Conservation (phyloP, 1,139 yeast species). For the Geotrichum carabidarum region DNA sequence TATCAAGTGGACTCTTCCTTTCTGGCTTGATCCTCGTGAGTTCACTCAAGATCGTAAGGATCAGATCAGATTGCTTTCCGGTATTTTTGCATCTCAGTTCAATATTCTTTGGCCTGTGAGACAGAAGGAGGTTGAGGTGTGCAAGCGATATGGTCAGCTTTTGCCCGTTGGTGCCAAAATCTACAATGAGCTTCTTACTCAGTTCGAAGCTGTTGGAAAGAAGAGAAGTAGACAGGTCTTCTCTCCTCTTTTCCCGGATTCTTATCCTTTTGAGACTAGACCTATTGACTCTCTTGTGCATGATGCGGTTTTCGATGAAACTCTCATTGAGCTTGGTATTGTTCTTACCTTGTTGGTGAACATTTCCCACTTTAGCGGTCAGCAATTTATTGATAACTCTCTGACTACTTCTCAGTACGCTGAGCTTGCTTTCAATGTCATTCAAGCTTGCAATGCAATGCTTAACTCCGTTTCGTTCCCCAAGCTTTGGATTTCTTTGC, state of each 20-base stretch:
- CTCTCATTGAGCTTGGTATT: constrained; percentile 59
- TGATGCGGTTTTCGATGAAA: constrained; percentile 66
- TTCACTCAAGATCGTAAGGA: constrained; percentile 31
- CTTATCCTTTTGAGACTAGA: constrained; percentile 58
- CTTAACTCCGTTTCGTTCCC: constrained; percentile 39
- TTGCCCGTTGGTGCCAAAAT: constrained; percentile 34
- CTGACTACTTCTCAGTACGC: constrained; percentile 44
- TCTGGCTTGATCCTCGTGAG: constrained; percentile 29
- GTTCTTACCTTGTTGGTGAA: constrained; percentile 38
- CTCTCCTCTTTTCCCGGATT: constrained; percentile 56
- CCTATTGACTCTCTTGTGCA: constrained; percentile 73
- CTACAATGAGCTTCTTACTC: constrained; percentile 30
- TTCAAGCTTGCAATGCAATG: constrained; percentile 41
- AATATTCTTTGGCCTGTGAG: constrained; percentile 33
- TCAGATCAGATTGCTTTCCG: constrained; percentile 32
- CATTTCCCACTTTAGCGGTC: constrained; percentile 42
- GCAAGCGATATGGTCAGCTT: constrained; percentile 33
- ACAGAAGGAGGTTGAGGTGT: constrained; percentile 29
- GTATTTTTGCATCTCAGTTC: constrained; percentile 36
- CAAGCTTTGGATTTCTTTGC: constrained; percentile 37
- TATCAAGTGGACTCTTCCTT: constrained; percentile 51
- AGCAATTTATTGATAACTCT: constrained; percentile 50
- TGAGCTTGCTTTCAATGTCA: constrained; percentile 35
- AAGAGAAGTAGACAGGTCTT: constrained; percentile 25
- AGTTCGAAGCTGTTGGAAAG: constrained; percentile 22